Base-by-base conservation (phyloP, 1,284 basidiomycete genomes). In the Apiotrichum gamsii region DNA sequence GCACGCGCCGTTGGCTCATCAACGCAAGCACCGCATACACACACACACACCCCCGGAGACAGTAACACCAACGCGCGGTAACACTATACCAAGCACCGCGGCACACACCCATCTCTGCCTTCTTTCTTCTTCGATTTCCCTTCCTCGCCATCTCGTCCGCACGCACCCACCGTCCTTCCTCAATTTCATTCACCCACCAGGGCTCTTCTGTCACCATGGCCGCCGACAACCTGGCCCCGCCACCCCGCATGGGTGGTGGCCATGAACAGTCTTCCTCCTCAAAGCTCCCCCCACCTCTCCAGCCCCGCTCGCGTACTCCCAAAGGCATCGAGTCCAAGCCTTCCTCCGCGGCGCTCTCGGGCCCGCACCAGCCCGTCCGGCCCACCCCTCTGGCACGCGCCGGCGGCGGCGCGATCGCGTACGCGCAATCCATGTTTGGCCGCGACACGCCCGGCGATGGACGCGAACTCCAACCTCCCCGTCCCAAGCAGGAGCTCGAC, bases 401-500 rank as follows among this genome's bases (percentile, higher is more conserved):
- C 8, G 13, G 18, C 23, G 19, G 14, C 14, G 39, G 39, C 19
- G 20, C 40, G 11, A 51, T 51, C 16, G 43, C 52, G 11, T 51
- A 54, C 43, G 24, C 42, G 3, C 43, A 47, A 28, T 42, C 49
- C 21, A 49, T 47, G 43, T 54, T 47, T 37, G 46, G 49, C 9
- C 45, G 30, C 24, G 52, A 41, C 4, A 29, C 33, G 24, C 29
- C 39, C 5, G 34, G 19, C 18, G 47, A 34, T 18, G 24, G 41
- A 14, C 28, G 32, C 2, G 19, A 28, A 3, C 41, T 39, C 35
- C 35, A 31, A 8, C 30, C 50, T 4, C 48, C 49, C 3, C 43
- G 47, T 9, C 32, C 49, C 9, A 53, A 47, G 35, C 31, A 24
- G 3, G 54, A 57, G 23, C 39, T 50, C 19, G 64, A 67, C 37